A percentile compares a stretch with the other conserved stretches of the same genome.
Conservation (phyloP, 352 stramenopile species). For the Elongisporangium undulatum region DNA sequence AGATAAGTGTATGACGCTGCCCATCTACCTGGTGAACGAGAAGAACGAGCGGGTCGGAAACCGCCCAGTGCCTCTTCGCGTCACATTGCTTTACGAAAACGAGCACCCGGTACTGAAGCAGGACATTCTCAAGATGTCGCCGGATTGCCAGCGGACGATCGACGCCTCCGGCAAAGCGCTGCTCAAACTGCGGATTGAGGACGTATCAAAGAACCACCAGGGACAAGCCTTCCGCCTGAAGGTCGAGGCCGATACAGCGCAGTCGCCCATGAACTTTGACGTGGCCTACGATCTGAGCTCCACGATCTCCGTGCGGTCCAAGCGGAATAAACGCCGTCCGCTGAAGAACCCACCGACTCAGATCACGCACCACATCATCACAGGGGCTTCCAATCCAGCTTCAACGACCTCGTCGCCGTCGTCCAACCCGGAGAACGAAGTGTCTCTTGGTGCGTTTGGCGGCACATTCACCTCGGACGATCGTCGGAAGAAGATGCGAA, state of each 20-base stretch:
- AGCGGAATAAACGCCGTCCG: conserved; percentile 90
- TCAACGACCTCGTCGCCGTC: conserved; percentile 64
- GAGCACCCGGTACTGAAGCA: conserved; percentile 92
- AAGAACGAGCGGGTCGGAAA: conserved; percentile 77
- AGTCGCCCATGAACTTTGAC: conserved; percentile 86
- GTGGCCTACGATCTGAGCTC: conserved; percentile 89
- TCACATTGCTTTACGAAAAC: conserved; percentile 86
- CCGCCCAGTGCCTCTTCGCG: conserved; percentile 65
- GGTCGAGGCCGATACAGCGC: conserved; percentile 86
- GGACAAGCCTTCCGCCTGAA: conserved; percentile 92
- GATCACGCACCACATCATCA: conserved; percentile 76
- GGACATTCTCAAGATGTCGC: conserved; percentile 91
- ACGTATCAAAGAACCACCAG: conserved; percentile 97
- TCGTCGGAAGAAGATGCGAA: conserved; percentile 66
- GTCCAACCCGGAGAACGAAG: conserved; percentile 63
- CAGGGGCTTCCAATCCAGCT: conserved; percentile 53
- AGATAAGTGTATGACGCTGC: conserved; percentile 84
- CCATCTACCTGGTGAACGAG: conserved; percentile 72
- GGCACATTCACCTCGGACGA: conserved; percentile 55
- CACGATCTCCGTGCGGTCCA: conserved; percentile 92
- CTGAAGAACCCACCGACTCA: conserved; percentile 39
- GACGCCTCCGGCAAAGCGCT: conserved; percentile 76
- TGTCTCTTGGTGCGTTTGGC: conserved; percentile 40
- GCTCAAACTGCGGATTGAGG: conserved; percentile 92
- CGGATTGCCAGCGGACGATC: conserved; percentile 83